Conservation (phyloP, 1,139 yeast species). For the Pichia sp. region DNA sequence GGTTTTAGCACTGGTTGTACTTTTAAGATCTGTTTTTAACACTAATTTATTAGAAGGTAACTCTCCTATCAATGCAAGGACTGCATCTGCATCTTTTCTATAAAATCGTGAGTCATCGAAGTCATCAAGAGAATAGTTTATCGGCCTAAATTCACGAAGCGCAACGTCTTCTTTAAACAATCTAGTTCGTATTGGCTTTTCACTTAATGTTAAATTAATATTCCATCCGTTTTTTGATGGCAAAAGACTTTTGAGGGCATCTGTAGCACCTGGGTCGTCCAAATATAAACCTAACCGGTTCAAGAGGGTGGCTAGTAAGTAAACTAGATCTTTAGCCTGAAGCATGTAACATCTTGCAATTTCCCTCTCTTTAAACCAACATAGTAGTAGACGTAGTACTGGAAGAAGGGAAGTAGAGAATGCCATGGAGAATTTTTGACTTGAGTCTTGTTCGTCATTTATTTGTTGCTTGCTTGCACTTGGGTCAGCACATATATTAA, state of each 20-base stretch:
- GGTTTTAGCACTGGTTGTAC: conserved; percentile 16
- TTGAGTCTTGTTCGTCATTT: background rate
- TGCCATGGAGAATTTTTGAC: conserved; percentile 8
- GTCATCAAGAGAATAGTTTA: conserved; percentile 49
- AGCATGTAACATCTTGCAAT: conserved; percentile 34
- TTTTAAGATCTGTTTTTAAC: background rate
- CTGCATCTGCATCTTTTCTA: conserved; percentile 22
- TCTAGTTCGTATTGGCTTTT: conserved; percentile 38
- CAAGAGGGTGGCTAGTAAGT: conserved; percentile 9
- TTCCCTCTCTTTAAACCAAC: conserved; percentile 47
- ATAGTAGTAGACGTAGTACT: conserved; percentile 40
- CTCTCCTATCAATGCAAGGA: conserved; percentile 28
- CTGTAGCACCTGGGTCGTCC: background rate
- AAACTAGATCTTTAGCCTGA: conserved; percentile 18
- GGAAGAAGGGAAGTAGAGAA: conserved; percentile 26
- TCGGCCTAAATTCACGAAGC: conserved; percentile 50
- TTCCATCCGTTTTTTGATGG: background rate
- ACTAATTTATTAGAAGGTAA: conserved; percentile 20
- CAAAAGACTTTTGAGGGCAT: background rate
- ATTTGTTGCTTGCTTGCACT: background rate
- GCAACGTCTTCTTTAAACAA: conserved; percentile 59
- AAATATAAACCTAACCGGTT: conserved; percentile 6
- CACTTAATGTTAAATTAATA: conserved; percentile 9
- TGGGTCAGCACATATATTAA: conserved; percentile 19
- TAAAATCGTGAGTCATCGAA: conserved; percentile 45